These are phyloP conservation scores for Penicillium sp. DNA, from an alignment of 2,329 filamentous ascomycete species.

Conservation along the genomic window DNA sequence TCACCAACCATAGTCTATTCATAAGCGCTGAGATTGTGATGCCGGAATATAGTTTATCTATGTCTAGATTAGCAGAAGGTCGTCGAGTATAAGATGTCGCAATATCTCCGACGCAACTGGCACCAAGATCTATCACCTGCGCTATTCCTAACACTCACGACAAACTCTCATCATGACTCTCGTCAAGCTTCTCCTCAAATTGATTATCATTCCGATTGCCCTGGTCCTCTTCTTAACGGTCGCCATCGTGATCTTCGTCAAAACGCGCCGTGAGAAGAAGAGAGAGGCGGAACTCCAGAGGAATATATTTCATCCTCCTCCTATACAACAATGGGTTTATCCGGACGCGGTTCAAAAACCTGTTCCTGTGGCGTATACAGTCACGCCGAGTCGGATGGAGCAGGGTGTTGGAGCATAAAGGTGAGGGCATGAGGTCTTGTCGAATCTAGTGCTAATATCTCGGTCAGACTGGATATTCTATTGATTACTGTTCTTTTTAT, in stretches of 20 bases:
- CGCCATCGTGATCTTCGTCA: constrained; percentile 7
- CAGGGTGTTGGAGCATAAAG: constrained; percentile 8
- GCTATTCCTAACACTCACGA: neutral
- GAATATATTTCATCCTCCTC: constrained; percentile 13
- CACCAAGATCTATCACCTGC: neutral
- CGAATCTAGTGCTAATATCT: too few species aligned
- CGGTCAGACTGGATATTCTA: too few species aligned
- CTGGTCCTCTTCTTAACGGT: constrained; percentile 10
- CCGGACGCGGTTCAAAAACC: constrained; percentile 14
- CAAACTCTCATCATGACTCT: constrained; percentile 13
- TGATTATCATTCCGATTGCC: constrained; percentile 18
- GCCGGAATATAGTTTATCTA: too few species aligned
- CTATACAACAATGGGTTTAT: constrained; percentile 16
- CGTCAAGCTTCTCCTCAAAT: constrained; percentile 19
- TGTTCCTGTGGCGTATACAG: constrained; percentile 9
- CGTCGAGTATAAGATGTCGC: constrained; percentile 7
- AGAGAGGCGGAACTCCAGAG: constrained; percentile 6
- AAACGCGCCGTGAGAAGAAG: constrained; percentile 14
- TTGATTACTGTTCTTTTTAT: too few species aligned
- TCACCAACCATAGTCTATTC: constrained; percentile 5
- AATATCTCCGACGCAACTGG: too few species aligned
- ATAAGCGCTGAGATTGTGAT: constrained; percentile 6
- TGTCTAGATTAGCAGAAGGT: too few species aligned
- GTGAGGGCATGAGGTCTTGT: too few species aligned
- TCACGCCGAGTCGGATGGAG: constrained; percentile 11